Base-by-base conservation (phyloP, 768 basidiomycete genomes). In the Sporobolomyces pararoseus region DNA sequence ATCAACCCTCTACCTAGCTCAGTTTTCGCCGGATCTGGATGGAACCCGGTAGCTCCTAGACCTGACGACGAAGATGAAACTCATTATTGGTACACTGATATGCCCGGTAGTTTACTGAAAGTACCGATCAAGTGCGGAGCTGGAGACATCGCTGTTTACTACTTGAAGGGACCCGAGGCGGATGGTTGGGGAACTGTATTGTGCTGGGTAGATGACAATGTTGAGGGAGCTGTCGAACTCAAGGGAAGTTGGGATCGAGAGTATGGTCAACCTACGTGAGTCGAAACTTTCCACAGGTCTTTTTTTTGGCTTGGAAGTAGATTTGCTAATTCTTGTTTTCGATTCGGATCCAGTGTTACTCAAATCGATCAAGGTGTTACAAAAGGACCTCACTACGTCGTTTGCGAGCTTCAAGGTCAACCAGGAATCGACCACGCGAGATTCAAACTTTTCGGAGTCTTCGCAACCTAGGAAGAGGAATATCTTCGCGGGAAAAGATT, bases 151-250 rank as follows among this genome's bases (percentile, higher is more conserved):
- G 93, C 89, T 44, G 83, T 99, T 13, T 97, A 97, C 80, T 96
- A 87, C 80, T 68, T 97, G 37, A 85, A 85, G 78, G 91, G 92
- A 70, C 88, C 90, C 16, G 80, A 83, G 57, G 76, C 76, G 31
- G 78, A 81, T 23, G 82, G 61, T 51, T 82, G 68, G 88, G 90
- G 37, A 87, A 87, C 75, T 61, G 82, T 94, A 5, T 86, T 89
- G 76, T 98, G 96, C 79, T 98, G 95, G 95, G 96, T 99, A 37
- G 96, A 99, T 79, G 94, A 99, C 79, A 99, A 99, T 78, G 85
- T 87, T 72, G 80, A 76, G 0, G 95, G 96, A 7, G 87, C 86
- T 34, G 85, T 85, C 69, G 83, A 86, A 49, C 83, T 97, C 66
- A 85, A 87, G 79, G 94, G 97, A 1, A 60, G 57, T 44, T 76